These are phyloP conservation scores for Verruconis gallopava DNA, from an alignment of 2,329 filamentous ascomycete species.

Conservation along the genomic window DNA sequence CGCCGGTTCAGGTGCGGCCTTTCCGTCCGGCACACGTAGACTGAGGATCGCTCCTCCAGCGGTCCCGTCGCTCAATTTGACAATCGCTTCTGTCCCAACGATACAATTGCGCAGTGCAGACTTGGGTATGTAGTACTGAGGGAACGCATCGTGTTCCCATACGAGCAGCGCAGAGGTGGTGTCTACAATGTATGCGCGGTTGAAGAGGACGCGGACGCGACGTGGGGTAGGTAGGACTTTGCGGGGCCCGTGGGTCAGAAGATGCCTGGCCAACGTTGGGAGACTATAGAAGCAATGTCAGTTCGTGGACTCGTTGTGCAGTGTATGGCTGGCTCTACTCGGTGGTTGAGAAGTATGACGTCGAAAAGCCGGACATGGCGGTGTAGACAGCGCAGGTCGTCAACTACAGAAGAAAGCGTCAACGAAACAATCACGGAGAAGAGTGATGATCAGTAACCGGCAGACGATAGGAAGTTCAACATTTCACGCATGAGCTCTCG, in stretches of 20 bases:
- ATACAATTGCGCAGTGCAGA: conserved; percentile 12
- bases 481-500: no score
- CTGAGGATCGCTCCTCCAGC: conserved; percentile 5
- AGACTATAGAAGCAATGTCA: conserved; percentile 6
- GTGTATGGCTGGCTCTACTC: neutral
- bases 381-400: no score
- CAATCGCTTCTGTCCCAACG: neutral
- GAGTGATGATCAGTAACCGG: no score
- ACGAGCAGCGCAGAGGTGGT: conserved; percentile 23
- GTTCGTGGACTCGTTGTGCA: neutral
- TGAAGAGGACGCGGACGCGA: conserved; percentile 21
- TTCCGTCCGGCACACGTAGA: conserved; percentile 4
- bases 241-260: conserved; percentile 9
- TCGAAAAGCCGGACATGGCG: neutral
- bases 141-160: conserved; percentile 36
- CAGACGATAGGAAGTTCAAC: no score
- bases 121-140: conserved; percentile 32
- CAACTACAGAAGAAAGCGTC: no score
- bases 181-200: conserved; percentile 21
- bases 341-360: neutral
- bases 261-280: conserved; percentile 10
- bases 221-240: conserved; percentile 15
- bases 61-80: neutral
- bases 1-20: conserved; percentile 1
- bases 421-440: no score